Evolutionary conservation across 352 stramenopile genomes (phyloP), one percentile per base, ranked within the genome.

Genomic region (Phytophthora aleatoria): DNA sequence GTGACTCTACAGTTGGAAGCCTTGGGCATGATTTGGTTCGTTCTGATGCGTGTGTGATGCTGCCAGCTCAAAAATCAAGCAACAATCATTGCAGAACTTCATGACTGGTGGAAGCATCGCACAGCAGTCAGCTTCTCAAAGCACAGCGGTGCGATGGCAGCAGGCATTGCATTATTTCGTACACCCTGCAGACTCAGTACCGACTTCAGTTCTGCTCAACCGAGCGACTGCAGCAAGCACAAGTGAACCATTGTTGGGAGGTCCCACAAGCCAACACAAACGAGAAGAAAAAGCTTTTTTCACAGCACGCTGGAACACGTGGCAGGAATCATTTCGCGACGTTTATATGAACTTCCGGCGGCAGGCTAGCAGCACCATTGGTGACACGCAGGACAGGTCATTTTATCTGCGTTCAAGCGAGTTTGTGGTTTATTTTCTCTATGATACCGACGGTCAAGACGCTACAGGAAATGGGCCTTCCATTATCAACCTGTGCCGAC

Each of bases 371-470:
- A 31, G 24, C 12, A n/a, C 6, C 31, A 26, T 33, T 41, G 3
- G 38, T 26, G 16, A 27, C 31, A 9, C 24, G 7, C n/a, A 26
- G 12, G 69, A 65, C 49, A 30, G 43, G 9, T 64, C 63, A 12
- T 83, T 93, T 27, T 93, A 93, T 33, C 45, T 93, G 33, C 75
- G 77, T 10, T 87, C 81, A 44, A 81, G 66, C 16, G 82, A 93
- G 36, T 93, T 83, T 55, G 62, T 83, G 11, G 72, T 81, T 15
- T 89, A 80, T 45, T 90, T 93, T 31, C 69, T 79, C n/a, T 54
- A 75, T 13, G 57, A 83, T 28, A 15, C 15, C 13, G 28, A 28
- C 24, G 59, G 12, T 31, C 9, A 20, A 28, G 42, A 27, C 39
- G 28, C 50, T 35, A 26, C n/a, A 27, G 45, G 30, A 41, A 38